A percentile compares a stretch with the other conserved stretches of the same genome.
Evolutionary conservation across 768 basidiomycete genomes (phyloP).

Genomic region (Galerina marginata): DNA sequence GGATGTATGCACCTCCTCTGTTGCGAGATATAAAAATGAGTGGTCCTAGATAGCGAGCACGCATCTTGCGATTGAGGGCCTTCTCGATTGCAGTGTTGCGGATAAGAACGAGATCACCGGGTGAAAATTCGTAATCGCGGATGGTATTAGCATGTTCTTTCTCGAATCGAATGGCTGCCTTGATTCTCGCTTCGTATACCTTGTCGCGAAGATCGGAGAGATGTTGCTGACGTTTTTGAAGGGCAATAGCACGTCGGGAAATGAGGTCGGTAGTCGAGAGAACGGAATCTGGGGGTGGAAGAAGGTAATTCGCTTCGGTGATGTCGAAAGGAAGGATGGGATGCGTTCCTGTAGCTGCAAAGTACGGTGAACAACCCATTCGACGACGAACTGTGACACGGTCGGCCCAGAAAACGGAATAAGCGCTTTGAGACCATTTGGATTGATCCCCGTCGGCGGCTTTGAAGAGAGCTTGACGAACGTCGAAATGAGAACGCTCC

Average conservation of each 20-base stretch:
- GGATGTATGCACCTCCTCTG: slow-evolving; percentile 30
- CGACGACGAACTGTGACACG: slow-evolving; percentile 29
- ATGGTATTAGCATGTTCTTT: slow-evolving; percentile 25
- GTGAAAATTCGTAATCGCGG: slow-evolving; percentile 30
- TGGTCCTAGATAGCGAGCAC: slow-evolving; percentile 38
- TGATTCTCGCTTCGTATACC: slow-evolving; percentile 17
- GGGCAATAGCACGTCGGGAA: slow-evolving; percentile 22
- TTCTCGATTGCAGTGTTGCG: slow-evolving; percentile 38
- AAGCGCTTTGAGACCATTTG: background rate
- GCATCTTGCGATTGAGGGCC: slow-evolving; percentile 33
- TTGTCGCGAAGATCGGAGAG: slow-evolving; percentile 16
- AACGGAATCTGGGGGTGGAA: slow-evolving; percentile 20
- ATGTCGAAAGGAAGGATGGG: slow-evolving; percentile 21
- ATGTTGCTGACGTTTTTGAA: slow-evolving; percentile 25
- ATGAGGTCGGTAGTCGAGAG: slow-evolving; percentile 31
- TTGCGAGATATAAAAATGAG: slow-evolving; percentile 33
- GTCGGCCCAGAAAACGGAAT: slow-evolving; percentile 40
- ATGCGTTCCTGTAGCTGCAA: slow-evolving; percentile 31
- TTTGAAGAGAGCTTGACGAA: slow-evolving; percentile 39
- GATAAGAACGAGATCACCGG: slow-evolving; percentile 39
- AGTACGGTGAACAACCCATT: slow-evolving; percentile 38
- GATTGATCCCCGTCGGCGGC: slow-evolving; percentile 30
- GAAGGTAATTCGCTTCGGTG: slow-evolving; percentile 25
- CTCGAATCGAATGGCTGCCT: slow-evolving; percentile 22
- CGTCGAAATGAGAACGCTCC: slow-evolving; percentile 35